A percentile compares a stretch with the other conserved stretches of the same genome.
Conservation (phyloP, 306 rosid species). For the Acacia melanoxylon region DNA sequence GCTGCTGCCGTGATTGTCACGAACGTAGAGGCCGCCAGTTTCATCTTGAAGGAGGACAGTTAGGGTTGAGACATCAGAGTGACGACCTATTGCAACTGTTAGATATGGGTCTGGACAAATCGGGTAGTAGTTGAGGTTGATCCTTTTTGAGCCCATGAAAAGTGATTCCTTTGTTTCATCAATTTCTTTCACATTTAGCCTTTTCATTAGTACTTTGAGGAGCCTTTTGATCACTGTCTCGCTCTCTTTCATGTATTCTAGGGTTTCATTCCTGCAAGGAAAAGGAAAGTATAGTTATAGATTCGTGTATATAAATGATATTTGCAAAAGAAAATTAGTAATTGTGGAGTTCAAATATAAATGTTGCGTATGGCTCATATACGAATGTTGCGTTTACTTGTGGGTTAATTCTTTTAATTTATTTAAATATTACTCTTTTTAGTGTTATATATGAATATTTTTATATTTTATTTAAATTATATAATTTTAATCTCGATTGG, state of each 20-base stretch:
- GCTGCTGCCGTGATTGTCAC: not conserved
- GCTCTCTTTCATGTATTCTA: slow-evolving; percentile 53
- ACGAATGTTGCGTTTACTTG: too few species aligned
- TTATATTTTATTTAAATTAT: too few species aligned
- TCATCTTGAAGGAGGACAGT: slow-evolving; percentile 64
- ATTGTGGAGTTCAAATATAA: not conserved
- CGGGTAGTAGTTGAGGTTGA: slow-evolving; percentile 61
- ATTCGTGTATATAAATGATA: too few species aligned
- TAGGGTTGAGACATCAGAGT: slow-evolving; percentile 59
- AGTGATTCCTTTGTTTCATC: slow-evolving; percentile 35
- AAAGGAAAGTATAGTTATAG: not conserved
- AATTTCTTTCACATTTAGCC: slow-evolving; percentile 41
- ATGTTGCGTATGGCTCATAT: too few species aligned
- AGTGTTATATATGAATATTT: too few species aligned
- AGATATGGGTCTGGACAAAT: slow-evolving; percentile 56
- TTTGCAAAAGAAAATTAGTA: not conserved
- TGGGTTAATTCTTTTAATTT: too few species aligned
- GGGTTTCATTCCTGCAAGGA: slow-evolving; percentile 42
- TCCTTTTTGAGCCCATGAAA: slow-evolving; percentile 54
- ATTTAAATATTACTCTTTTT: too few species aligned
- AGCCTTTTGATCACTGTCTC: slow-evolving; percentile 40
- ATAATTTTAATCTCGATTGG: too few species aligned
- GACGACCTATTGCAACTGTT: slow-evolving; percentile 54
- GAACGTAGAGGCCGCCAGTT: slow-evolving; percentile 54
- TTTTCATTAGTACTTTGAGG: slow-evolving; percentile 42